Evolutionary conservation across 1,284 basidiomycete genomes (phyloP), one percentile per base, ranked within the genome.

Genomic region (Trametes hirsuta): DNA sequence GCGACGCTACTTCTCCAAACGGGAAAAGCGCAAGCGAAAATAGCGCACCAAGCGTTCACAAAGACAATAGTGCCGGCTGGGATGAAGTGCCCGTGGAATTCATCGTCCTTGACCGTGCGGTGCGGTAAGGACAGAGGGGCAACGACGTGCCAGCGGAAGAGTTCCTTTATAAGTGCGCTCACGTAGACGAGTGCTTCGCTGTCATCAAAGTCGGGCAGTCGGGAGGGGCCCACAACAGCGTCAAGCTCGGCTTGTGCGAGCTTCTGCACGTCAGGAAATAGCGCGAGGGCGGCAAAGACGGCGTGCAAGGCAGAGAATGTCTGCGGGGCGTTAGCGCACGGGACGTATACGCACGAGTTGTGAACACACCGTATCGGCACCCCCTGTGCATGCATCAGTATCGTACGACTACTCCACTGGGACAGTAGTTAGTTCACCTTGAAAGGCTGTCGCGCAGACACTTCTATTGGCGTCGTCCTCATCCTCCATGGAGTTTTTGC

Each of bases 231-330:
- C 3, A 71, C 58, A 6, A 71, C 61, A 0, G 50, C 22, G 39
- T 74, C 73, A 5, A 76, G 59, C 53, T 77, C 74, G 1, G 62
- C 60, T 18, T 75, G 76, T 3, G 70, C 71, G 40, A 63, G 66
- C 21, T 49, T 45, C 48, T 68, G 67, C 14, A 75, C 69, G 2
- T 78, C 74, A 0, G 75, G 78, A 46, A 74, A 66, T 35, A 73
- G 66, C 1, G 74, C 47, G 71, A 77, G 73, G 0, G 73, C 71
- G 8, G 78, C 66, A 60, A 77, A 67, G 58, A 75, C 72, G 57
- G 42, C 50, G 64, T 69, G 12, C 6, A 74, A 48, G 0, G 66
- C 66, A 15, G 74, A 73, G 36, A 68, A 64, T 0, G 55, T 62
- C 66, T 65, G 9, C 4, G 6, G 21, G 15, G 3, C 0, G 3